Evolutionary conservation across 169 alveolate genomes (phyloP).

Genomic region (Plasmodium gonderi): DNA sequence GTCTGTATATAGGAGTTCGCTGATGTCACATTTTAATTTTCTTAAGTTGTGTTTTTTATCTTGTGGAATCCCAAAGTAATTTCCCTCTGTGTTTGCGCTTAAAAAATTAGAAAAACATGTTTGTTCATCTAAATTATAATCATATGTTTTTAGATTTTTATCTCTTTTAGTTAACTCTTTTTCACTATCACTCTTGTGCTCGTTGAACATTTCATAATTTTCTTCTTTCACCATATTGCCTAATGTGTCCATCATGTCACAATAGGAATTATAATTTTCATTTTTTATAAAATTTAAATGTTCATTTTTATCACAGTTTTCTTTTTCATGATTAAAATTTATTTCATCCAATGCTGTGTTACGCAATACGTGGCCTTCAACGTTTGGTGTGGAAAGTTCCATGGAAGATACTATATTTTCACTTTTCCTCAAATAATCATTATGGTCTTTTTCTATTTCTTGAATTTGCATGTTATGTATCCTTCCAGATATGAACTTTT

Average conservation of each 20-base stretch:
- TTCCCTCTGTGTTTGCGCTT: slow-evolving; percentile 9
- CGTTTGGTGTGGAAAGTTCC: background rate
- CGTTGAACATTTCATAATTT: background rate
- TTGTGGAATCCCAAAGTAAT: background rate
- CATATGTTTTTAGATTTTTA: background rate
- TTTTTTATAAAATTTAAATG: slow-evolving; percentile 10
- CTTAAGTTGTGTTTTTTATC: background rate
- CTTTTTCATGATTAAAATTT: background rate
- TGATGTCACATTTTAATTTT: slow-evolving; percentile 3
- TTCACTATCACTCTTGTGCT: background rate
- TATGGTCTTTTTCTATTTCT: background rate
- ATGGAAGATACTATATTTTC: background rate
- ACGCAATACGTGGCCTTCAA: background rate
- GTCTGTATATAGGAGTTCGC: background rate
- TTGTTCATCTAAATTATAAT: background rate
- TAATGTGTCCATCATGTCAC: background rate
- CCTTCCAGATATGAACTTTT: background rate
- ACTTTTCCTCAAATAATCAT: too few relatives aligned
- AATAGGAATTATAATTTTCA: background rate
- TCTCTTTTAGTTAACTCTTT: background rate
- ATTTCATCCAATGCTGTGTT: background rate
- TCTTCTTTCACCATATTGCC: background rate
- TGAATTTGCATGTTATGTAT: background rate
- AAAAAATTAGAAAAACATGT: background rate
- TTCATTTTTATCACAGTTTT: background rate